Evolutionary conservation across 2,329 filamentous ascomycete genomes (phyloP).

Genomic region (Aspergillus transmontanensis): DNA sequence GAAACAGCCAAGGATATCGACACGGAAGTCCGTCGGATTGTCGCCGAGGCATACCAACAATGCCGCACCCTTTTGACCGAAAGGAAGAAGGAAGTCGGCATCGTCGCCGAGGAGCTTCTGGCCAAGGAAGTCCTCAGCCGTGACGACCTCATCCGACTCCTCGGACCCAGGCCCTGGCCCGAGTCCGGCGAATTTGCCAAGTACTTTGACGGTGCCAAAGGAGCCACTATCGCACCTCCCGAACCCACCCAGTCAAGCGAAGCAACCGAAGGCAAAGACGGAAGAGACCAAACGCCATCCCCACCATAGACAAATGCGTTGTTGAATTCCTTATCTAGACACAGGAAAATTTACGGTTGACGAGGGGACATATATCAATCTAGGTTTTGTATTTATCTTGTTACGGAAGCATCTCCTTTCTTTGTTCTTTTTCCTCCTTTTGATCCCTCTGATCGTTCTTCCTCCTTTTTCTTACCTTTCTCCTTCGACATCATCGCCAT

Average conservation of each 20-base stretch:
- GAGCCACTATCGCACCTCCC: slow-evolving; percentile 57
- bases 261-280: slow-evolving; percentile 46
- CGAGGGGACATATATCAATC: slow-evolving; percentile 19
- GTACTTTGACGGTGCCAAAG: slow-evolving; percentile 71
- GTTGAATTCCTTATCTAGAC: slow-evolving; percentile 1
- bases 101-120: slow-evolving; percentile 91
- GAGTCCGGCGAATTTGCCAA: slow-evolving; percentile 90
- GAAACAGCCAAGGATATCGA: slow-evolving; percentile 92
- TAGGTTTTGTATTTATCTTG: slow-evolving; percentile 29
- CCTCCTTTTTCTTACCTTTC: slow-evolving; percentile 2
- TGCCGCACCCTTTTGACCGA: slow-evolving; percentile 80
- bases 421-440: slow-evolving; percentile 22
- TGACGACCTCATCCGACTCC: slow-evolving; percentile 87
- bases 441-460: slow-evolving; percentile 4
- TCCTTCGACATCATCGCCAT: slow-evolving; percentile 23
- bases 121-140: slow-evolving; percentile 87
- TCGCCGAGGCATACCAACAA: slow-evolving; percentile 89
- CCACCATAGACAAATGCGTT: slow-evolving; percentile 24
- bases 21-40: slow-evolving; percentile 83
- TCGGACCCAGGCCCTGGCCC: slow-evolving; percentile 81
- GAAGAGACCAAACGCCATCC: slow-evolving; percentile 36
- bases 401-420: slow-evolving; percentile 30
- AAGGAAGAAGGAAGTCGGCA: slow-evolving; percentile 84
- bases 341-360: slow-evolving; percentile 12
- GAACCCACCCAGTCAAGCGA: slow-evolving; percentile 41